Conservation (phyloP, 192 early-diverging fungal genomes). For the Coemansia sp. region DNA sequence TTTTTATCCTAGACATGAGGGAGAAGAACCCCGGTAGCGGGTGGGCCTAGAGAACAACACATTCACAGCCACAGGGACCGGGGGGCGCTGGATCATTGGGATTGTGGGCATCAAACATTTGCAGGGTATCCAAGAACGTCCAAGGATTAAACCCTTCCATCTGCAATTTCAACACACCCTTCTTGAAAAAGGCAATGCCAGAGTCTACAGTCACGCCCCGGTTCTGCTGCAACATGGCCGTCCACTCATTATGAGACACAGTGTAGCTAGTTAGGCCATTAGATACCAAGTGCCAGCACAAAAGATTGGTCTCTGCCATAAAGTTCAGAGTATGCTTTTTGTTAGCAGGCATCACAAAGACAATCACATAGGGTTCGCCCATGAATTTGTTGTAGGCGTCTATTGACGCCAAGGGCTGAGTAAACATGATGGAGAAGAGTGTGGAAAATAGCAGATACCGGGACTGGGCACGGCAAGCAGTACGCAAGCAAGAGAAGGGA, state of each 20-base stretch:
- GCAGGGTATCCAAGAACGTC: slow-evolving; percentile 1
- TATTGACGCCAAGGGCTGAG: too few relatives aligned
- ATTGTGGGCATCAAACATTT: slow-evolving; percentile 4
- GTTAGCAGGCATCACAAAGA: too few relatives aligned
- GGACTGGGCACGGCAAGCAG: too few relatives aligned
- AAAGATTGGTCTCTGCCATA: not conserved
- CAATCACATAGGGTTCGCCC: too few relatives aligned
- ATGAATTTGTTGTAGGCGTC: too few relatives aligned
- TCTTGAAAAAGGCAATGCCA: slow-evolving; percentile 20
- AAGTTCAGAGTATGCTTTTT: too few relatives aligned
- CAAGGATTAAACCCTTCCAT: slow-evolving; percentile 6
- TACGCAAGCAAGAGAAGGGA: too few relatives aligned
- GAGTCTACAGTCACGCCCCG: slow-evolving; percentile 1
- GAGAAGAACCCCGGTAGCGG: not conserved
- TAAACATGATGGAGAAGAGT: too few relatives aligned
- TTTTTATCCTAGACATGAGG: not conserved
- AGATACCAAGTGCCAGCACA: slow-evolving; percentile 7
- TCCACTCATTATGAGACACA: slow-evolving; percentile 1
- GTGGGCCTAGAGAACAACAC: slow-evolving; percentile 6
- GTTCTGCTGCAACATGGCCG: not conserved
- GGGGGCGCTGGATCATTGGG: not conserved
- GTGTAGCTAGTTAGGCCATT: slow-evolving; percentile 1
- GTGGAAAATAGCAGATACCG: too few relatives aligned
- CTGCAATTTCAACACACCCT: slow-evolving; percentile 6
- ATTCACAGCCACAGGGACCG: not conserved